Conservation (phyloP, 2,329 filamentous ascomycete species). For the Trichoderma sp. region DNA sequence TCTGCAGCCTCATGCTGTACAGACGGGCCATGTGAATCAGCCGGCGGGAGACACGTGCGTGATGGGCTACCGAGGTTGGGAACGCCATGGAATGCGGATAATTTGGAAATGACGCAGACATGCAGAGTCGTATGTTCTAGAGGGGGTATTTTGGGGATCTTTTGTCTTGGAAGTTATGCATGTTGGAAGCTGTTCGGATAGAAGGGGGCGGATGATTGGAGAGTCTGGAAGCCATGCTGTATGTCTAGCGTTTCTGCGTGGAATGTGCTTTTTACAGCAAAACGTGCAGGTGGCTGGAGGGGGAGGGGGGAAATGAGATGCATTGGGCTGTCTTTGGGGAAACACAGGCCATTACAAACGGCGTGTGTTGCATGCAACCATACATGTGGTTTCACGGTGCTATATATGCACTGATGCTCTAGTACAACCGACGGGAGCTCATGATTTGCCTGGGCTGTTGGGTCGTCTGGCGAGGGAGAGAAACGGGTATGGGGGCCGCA, state of each 20-base stretch:
- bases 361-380: background rate
- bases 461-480: background rate
- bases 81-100: background rate
- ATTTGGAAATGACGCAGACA: background rate
- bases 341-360: background rate
- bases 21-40: background rate
- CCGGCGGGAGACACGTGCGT: background rate
- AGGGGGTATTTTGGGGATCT: background rate
- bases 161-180: background rate
- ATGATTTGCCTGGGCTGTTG: background rate
- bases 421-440: background rate
- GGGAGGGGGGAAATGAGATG: background rate
- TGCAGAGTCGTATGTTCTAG: background rate
- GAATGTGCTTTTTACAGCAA: background rate
- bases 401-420: background rate
- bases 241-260: background rate
- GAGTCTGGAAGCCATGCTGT: background rate
- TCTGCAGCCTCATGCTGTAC: background rate
- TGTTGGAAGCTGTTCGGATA: background rate
- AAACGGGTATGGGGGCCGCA: background rate
- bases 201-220: background rate
- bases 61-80: background rate
- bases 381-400: background rate
- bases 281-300: background rate
- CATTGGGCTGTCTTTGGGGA: background rate